A percentile compares a stretch with the other conserved stretches of the same genome.
Evolutionary conservation across 2,329 filamentous ascomycete genomes (phyloP).

Genomic region (Myriosclerotinia duriaeana): DNA sequence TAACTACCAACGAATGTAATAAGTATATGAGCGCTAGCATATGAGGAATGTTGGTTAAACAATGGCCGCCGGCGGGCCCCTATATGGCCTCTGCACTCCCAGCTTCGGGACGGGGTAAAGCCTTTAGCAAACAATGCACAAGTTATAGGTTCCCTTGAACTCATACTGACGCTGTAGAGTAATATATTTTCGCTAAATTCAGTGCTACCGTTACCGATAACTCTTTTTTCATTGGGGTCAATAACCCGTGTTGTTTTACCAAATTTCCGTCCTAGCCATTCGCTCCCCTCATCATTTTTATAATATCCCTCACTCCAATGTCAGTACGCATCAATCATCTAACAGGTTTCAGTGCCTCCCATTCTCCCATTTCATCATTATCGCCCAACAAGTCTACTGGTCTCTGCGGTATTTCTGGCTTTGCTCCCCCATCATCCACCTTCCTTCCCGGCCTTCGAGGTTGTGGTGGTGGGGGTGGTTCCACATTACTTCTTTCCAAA

Average conservation of each 20-base stretch:
- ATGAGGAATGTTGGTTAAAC: too few species aligned
- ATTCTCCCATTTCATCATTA: constrained; percentile 33
- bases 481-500: constrained; percentile 22
- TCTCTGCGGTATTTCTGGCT: constrained; percentile 36
- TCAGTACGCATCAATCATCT: constrained; percentile 6
- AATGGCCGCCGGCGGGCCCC: too few species aligned
- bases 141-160: too few species aligned
- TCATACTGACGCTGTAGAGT: neutral
- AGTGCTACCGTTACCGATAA: neutral
- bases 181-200: neutral
- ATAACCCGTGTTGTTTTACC: constrained; percentile 6
- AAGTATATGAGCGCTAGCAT: too few species aligned
- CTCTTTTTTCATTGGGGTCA: neutral
- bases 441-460: constrained; percentile 30
- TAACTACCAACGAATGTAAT: too few species aligned
- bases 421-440: constrained; percentile 29
- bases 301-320: neutral
- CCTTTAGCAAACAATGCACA: neutral
- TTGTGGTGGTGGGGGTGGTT: constrained; percentile 35
- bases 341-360: constrained; percentile 37
- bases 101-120: neutral
- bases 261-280: neutral
- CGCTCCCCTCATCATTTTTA: neutral
- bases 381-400: constrained; percentile 36
- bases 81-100: neutral